These are phyloP conservation scores for Aspergillus ustus DNA, from an alignment of 2,329 filamentous ascomycete genomes.

Conservation along the genomic window DNA sequence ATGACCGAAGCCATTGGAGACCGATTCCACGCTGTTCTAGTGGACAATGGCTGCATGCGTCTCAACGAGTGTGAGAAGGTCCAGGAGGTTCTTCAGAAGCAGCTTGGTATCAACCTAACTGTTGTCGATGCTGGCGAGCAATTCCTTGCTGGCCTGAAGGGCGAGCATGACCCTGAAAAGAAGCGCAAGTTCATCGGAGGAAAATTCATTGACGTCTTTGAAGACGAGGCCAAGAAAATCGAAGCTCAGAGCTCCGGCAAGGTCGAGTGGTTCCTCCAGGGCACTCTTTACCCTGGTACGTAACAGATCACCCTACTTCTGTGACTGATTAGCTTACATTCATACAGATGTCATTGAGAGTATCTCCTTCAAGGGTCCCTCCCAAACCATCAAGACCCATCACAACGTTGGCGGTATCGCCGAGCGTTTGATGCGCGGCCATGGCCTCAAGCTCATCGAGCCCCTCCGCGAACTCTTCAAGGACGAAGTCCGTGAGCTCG, in stretches of 20 bases:
- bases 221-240: slow-evolving; percentile 76
- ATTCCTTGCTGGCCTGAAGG: slow-evolving; percentile 78
- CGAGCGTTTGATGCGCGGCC: slow-evolving; percentile 56
- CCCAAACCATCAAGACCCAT: slow-evolving; percentile 74
- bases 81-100: slow-evolving; percentile 74
- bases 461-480: slow-evolving; percentile 82
- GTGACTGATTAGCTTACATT: not conserved
- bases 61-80: slow-evolving; percentile 83
- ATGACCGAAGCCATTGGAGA: slow-evolving; percentile 87
- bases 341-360: slow-evolving; percentile 64
- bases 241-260: slow-evolving; percentile 71
- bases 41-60: slow-evolving; percentile 86
- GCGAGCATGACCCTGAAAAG: slow-evolving; percentile 78
- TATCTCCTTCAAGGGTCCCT: slow-evolving; percentile 74
- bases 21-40: slow-evolving; percentile 80
- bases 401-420: slow-evolving; percentile 48
- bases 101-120: slow-evolving; percentile 88
- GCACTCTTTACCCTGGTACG: slow-evolving; percentile 72
- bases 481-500: slow-evolving; percentile 75
- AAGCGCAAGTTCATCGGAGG: slow-evolving; percentile 91
- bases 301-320: not conserved
- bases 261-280: slow-evolving; percentile 86
- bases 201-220: slow-evolving; percentile 82
- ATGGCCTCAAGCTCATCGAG: slow-evolving; percentile 64
- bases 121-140: slow-evolving; percentile 78